Evolutionary conservation across 176 grass and related monocot genomes (phyloP), one percentile per base, ranked within the genome.

Genomic region (Cenchrus fungigraminus): DNA sequence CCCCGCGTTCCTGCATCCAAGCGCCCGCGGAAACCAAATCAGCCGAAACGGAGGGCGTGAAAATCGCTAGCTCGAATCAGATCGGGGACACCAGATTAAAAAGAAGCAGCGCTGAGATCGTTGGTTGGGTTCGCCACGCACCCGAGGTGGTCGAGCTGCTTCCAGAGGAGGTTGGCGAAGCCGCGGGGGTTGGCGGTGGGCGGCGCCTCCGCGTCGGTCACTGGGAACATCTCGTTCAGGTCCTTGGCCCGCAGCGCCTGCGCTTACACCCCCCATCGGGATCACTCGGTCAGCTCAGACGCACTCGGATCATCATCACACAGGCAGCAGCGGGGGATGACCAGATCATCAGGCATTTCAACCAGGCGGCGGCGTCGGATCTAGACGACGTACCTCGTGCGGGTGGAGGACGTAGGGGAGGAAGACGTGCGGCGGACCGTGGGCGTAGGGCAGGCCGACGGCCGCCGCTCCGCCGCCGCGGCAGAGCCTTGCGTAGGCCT

Each of bases 131-230:
- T 31, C 2, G 54, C 52, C 37, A 19, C 75, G 65, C 68, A 95
- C 90, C 97, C 91, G 79, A 99, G 90, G 84, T 99, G 93, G 60
- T 99, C 90, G 50, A 99, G 91, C 86, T 94, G 97, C 90, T 96
- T 99, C 97, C 97, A 99, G 58, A 99, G 80, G n/a, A 96, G 93
- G 88, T 91, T 99, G 76, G 91, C 88, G 71, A 82, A 99, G 40
- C 97, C 97, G 44, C 90, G 88, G 16, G 91, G 91, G 60, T 99
- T 99, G 52, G 88, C 66, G 25, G 90, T 86, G 73, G 93, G 88
- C 73, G 49, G 32, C 13, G 97, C 97, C 20, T 89, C 97, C 52
- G 90, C 74, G 82, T 96, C 93, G 11, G 71, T 13, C 74, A 99
- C 88, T 7, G 90, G 93, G 83, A 99, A 96, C 90, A 88, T 94